phyloP scores from a whole-genome alignment of 768 basidiomycete genomes.

The Auricularia sp. region DNA sequence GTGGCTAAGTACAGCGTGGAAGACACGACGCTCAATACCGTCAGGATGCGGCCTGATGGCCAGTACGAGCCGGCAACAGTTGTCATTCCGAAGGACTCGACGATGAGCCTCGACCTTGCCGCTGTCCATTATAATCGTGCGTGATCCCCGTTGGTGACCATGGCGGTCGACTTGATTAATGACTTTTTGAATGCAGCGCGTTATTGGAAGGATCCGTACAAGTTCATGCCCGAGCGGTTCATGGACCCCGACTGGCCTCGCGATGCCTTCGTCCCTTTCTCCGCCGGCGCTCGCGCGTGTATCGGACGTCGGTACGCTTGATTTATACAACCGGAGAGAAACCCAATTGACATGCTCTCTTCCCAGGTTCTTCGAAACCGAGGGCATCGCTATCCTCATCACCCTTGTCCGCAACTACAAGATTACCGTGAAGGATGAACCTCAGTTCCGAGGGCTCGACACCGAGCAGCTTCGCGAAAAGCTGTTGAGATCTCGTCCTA shows the following conservation, averaged over 20 bases:
- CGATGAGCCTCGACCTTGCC: neutral
- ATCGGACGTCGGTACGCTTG: neutral
- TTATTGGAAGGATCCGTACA: constrained; percentile 6
- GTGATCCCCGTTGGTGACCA: neutral
- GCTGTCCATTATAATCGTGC: constrained; percentile 7
- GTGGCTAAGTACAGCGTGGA: neutral
- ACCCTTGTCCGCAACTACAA: constrained; percentile 36
- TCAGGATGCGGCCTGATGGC: neutral
- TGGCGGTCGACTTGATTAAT: neutral
- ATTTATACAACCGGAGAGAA: neutral
- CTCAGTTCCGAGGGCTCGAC: constrained; percentile 35
- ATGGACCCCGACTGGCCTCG: constrained; percentile 3
- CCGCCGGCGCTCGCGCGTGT: neutral
- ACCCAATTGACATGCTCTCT: neutral
- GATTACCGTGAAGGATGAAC: constrained; percentile 22
- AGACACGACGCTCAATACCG: neutral
- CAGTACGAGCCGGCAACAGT: neutral
- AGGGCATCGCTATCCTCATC: constrained; percentile 41
- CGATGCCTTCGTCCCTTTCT: constrained; percentile 6
- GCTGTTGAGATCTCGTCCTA: constrained; percentile 26
- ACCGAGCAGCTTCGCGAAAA: constrained; percentile 26
- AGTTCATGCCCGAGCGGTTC: constrained; percentile 6
- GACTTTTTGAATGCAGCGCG: constrained; percentile 13
- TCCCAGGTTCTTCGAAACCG: constrained; percentile 35
- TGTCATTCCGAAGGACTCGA: constrained; percentile 1